Evolutionary conservation across 2,329 filamentous ascomycete species (phyloP).

Genomic region (Teratosphaeria gauchensis): DNA sequence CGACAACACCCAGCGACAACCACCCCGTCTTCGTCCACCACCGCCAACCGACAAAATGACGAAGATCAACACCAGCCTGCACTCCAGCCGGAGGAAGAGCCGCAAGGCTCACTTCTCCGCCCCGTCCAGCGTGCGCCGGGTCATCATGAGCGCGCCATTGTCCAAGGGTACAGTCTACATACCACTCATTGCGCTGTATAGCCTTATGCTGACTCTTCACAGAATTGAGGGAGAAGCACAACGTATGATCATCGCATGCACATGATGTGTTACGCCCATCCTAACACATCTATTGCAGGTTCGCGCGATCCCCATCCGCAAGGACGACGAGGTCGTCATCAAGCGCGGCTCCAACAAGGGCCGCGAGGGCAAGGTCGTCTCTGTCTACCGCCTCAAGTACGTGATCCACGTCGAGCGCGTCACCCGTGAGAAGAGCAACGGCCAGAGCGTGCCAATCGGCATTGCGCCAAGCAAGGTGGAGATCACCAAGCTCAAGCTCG

Average conservation of each 20-base stretch:
- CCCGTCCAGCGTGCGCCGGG: slow-evolving; percentile 84
- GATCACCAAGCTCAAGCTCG: slow-evolving; percentile 97
- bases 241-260: slow-evolving; percentile 47
- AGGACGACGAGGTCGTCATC: slow-evolving; percentile 74
- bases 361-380: slow-evolving; percentile 95
- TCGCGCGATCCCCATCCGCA: slow-evolving; percentile 92
- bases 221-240: slow-evolving; percentile 95
- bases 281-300: slow-evolving; percentile 47
- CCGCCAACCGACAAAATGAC: slow-evolving; percentile 49
- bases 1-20: slow-evolving; percentile 9
- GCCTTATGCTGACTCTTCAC: slow-evolving; percentile 14
- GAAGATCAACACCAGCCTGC: slow-evolving; percentile 57
- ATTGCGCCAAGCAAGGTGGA: slow-evolving; percentile 95
- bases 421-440: slow-evolving; percentile 92
- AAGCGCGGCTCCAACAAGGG: slow-evolving; percentile 93
- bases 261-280: slow-evolving; percentile 4
- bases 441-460: slow-evolving; percentile 88
- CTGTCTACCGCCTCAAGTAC: slow-evolving; percentile 98
- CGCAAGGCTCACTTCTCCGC: slow-evolving; percentile 97
- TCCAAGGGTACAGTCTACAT: slow-evolving; percentile 53
- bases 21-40: slow-evolving; percentile 1
- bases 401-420: slow-evolving; percentile 95
- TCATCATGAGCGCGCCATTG: slow-evolving; percentile 93
- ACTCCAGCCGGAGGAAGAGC: slow-evolving; percentile 93
- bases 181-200: slow-evolving; percentile 1